Conservation (phyloP, 192 early-diverging fungal species). For the Mortierella antarctica region DNA sequence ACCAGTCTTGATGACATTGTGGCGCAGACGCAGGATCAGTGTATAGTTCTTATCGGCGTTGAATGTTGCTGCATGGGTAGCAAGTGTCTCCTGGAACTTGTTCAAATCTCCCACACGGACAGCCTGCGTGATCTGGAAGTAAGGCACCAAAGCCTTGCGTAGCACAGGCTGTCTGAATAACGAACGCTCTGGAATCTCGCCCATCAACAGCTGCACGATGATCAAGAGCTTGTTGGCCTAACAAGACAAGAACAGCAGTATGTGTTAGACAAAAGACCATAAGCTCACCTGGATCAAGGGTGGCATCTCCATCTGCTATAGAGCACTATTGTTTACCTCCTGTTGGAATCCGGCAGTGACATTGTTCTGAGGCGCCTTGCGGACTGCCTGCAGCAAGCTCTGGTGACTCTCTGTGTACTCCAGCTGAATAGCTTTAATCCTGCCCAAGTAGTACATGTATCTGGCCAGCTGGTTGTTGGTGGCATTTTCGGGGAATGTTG, state of each 20-base stretch:
- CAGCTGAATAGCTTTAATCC: constrained; percentile 97
- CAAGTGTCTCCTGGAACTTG: constrained; percentile 92
- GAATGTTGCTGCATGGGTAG: constrained; percentile 79
- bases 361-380: constrained; percentile 92
- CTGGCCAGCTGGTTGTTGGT: constrained; percentile 94
- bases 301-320: neutral
- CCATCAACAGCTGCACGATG: constrained; percentile 98
- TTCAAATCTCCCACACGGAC: constrained; percentile 95
- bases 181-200: constrained; percentile 96
- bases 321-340: constrained; percentile 62
- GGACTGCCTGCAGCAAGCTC: constrained; percentile 91
- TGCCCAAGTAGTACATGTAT: constrained; percentile 96
- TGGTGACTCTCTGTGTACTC: constrained; percentile 95
- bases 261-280: constrained; percentile 14
- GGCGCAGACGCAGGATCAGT: constrained; percentile 93
- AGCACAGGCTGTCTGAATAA: constrained; percentile 91
- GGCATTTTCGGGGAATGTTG: constrained; percentile 89
- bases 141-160: constrained; percentile 87
- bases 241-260: neutral
- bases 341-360: constrained; percentile 96
- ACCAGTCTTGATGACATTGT: constrained; percentile 99
- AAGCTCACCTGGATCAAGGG: neutral
- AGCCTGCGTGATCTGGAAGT: constrained; percentile 96
- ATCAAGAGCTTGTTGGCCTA: constrained; percentile 94
- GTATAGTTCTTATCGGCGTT: constrained; percentile 90